Conservation (phyloP, 148 eudicot genomes). For the Camellia sinensis region DNA sequence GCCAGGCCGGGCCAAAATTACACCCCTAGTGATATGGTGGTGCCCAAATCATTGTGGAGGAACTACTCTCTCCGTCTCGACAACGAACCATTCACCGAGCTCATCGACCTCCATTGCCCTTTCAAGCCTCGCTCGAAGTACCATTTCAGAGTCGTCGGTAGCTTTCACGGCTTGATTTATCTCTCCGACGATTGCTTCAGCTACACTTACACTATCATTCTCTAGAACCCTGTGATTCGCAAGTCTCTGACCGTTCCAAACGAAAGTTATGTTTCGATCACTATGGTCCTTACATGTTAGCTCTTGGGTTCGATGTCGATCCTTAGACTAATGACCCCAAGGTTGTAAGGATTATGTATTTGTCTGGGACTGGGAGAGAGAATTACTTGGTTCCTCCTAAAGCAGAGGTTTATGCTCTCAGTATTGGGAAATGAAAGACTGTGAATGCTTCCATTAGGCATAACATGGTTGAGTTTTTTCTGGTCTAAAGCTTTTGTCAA, state of each 20-base stretch:
- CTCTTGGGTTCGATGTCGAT: slow-evolving; percentile 13
- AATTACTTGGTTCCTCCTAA: background rate
- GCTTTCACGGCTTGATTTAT: background rate
- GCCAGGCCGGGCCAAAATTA: too few species aligned
- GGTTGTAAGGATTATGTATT: background rate
- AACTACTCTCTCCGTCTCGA: background rate
- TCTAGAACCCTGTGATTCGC: slow-evolving; percentile 7
- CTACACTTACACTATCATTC: background rate
- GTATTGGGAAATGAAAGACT: background rate
- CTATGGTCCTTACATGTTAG: slow-evolving; percentile 6
- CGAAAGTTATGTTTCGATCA: background rate
- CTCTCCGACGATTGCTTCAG: background rate
- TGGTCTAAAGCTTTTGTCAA: background rate
- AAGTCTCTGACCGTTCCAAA: background rate
- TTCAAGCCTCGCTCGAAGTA: background rate
- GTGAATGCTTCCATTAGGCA: background rate
- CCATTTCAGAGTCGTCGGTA: background rate
- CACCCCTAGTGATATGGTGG: too few species aligned
- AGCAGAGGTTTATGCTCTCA: slow-evolving; percentile 5
- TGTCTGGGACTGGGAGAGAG: background rate
- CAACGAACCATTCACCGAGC: background rate
- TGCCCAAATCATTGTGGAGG: too few species aligned
- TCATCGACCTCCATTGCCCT: background rate
- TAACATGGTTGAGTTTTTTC: background rate
- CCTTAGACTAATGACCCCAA: background rate